Conservation (phyloP, 495 filamentous ascomycete genomes). For the Parathielavia hyrcaniae region DNA sequence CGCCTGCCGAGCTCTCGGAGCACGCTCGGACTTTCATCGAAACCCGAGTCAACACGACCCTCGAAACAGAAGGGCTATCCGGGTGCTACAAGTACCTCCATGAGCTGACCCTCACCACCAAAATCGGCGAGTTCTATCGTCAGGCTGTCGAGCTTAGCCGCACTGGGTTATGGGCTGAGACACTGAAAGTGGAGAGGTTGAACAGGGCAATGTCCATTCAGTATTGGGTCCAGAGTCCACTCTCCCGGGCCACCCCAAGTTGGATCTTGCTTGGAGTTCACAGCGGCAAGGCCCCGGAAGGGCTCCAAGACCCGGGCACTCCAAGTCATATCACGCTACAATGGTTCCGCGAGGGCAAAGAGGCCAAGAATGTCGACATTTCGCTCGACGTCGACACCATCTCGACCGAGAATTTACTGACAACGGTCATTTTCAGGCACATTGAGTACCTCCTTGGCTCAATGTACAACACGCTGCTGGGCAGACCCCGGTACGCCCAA, state of each 20-base stretch:
- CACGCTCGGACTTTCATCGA: conserved; percentile 60
- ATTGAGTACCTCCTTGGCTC: conserved; percentile 56
- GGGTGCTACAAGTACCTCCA: conserved; percentile 83
- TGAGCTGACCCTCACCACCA: conserved; percentile 76
- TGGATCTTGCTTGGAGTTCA: conserved; percentile 85
- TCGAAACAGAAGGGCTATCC: conserved; percentile 57
- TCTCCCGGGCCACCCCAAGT: conserved; percentile 57
- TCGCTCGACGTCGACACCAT: conserved; percentile 58
- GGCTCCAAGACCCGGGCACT: conserved; percentile 30
- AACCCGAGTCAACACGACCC: conserved; percentile 57
- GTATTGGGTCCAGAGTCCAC: conserved; percentile 68
- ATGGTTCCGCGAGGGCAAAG: conserved; percentile 78
- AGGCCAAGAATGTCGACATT: conserved; percentile 60
- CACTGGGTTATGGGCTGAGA: conserved; percentile 47
- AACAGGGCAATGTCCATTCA: conserved; percentile 77
- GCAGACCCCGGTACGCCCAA: conserved; percentile 52
- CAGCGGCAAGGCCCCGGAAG: conserved; percentile 49
- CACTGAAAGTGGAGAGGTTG: conserved; percentile 55
- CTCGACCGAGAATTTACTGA: conserved; percentile 66
- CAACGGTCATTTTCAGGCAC: conserved; percentile 68
- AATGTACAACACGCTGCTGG: conserved; percentile 52
- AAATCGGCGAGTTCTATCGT: conserved; percentile 68
- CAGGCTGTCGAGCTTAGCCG: conserved; percentile 65
- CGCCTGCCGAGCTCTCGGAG: conserved; percentile 51
- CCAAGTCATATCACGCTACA: conserved; percentile 55